phyloP scores from a whole-genome alignment of 352 stramenopile species.

The Globisporangium barbulae region DNA sequence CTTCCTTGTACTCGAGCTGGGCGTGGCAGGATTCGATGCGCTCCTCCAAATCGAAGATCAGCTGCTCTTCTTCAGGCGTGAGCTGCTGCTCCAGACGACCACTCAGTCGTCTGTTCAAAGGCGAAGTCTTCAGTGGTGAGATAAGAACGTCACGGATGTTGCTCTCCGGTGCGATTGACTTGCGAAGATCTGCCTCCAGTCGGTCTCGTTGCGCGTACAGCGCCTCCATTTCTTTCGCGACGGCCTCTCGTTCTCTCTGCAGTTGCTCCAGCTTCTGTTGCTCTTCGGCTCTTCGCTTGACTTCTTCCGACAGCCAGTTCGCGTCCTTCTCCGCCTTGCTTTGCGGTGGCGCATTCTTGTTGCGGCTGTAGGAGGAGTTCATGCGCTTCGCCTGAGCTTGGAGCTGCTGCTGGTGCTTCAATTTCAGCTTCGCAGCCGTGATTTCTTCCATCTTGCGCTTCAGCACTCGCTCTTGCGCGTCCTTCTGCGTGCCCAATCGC shows the following conservation, averaged over 20 bases:
- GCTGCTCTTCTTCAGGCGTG: conserved; percentile 75
- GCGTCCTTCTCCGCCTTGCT: conserved; percentile 49
- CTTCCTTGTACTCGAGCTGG: conserved; percentile 87
- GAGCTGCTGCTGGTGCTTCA: conserved; percentile 85
- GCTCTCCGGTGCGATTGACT: conserved; percentile 50
- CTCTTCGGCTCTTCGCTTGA: conserved; percentile 77
- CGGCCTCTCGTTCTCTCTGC: conserved; percentile 68
- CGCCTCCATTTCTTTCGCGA: conserved; percentile 80
- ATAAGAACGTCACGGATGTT: conserved; percentile 83
- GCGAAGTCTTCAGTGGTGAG: conserved; percentile 56
- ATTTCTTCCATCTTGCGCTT: conserved; percentile 89
- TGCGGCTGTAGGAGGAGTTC: conserved; percentile 50
- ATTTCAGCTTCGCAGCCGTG: conserved; percentile 61
- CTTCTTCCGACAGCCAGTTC: conserved; percentile 83
- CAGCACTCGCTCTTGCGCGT: conserved; percentile 81
- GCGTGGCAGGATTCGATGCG: conserved; percentile 84
- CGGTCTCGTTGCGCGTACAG: conserved; percentile 74
- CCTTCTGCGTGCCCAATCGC: conserved; percentile 74
- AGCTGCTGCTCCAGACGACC: conserved; percentile 45
- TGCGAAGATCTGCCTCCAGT: conserved; percentile 64
- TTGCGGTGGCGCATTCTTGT: conserved; percentile 29
- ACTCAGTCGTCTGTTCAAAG: conserved; percentile 41
- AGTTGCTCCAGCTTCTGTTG: conserved; percentile 84
- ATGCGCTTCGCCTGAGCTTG: conserved; percentile 68
- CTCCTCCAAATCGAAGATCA: conserved; percentile 83